Conservation (phyloP, 2,329 filamentous ascomycete genomes). For the Aphanocladium album region DNA sequence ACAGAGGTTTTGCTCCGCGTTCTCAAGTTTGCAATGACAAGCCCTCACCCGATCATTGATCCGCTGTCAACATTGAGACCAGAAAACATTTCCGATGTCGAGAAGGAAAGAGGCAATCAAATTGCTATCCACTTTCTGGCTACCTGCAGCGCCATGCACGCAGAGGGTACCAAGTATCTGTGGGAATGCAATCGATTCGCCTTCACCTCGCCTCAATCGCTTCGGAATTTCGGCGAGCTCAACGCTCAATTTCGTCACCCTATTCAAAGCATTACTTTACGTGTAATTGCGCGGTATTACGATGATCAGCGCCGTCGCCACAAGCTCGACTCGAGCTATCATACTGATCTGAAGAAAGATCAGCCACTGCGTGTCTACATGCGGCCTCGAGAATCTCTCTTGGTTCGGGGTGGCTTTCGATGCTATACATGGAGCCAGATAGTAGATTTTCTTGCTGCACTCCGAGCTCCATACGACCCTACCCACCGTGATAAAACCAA, state of each 20-base stretch:
- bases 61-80: slow-evolving; percentile 41
- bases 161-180: slow-evolving; percentile 45
- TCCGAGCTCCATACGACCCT: slow-evolving; percentile 48
- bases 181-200: slow-evolving; percentile 50
- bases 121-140: slow-evolving; percentile 50
- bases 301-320: slow-evolving; percentile 44
- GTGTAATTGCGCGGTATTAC: slow-evolving; percentile 52
- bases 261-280: slow-evolving; percentile 44
- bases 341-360: slow-evolving; percentile 37
- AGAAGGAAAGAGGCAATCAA: slow-evolving; percentile 41
- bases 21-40: slow-evolving; percentile 46
- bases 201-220: slow-evolving; percentile 48
- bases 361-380: slow-evolving; percentile 37
- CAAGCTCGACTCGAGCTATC: slow-evolving; percentile 37
- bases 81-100: slow-evolving; percentile 39
- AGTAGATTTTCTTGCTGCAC: slow-evolving; percentile 45
- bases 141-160: slow-evolving; percentile 44
- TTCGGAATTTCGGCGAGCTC: slow-evolving; percentile 46
- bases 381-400: slow-evolving; percentile 39
- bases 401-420: slow-evolving; percentile 48
- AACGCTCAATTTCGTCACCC: slow-evolving; percentile 35
- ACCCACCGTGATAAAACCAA: slow-evolving; percentile 28
- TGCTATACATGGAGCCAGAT: slow-evolving; percentile 52
- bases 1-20: slow-evolving; percentile 49
- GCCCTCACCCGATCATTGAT: slow-evolving; percentile 46